phyloP scores from a whole-genome alignment of 352 stramenopile species.

The Phytophthora colocasiae region DNA sequence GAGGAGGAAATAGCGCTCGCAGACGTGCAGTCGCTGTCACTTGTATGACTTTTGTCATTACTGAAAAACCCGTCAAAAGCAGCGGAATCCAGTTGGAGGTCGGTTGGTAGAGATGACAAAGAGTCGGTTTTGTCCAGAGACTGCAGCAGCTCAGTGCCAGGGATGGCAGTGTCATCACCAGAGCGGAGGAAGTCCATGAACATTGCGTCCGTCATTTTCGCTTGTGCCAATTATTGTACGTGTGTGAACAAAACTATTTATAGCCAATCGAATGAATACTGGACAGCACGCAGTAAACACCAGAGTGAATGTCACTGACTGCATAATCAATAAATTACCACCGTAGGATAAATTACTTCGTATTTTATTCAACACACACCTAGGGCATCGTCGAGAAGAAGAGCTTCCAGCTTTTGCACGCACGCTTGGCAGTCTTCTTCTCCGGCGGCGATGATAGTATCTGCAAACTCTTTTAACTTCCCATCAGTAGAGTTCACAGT shows the following conservation, averaged over 20 bases:
- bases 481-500: neutral
- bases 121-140: conserved; percentile 23
- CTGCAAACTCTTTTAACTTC: conserved; percentile 26
- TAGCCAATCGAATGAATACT: neutral
- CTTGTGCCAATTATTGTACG: no score
- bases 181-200: conserved; percentile 30
- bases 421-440: conserved; percentile 31
- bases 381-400: conserved; percentile 32
- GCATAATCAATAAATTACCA: conserved; percentile 8
- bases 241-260: no score
- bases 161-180: conserved; percentile 14
- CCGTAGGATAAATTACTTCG: neutral
- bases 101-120: conserved; percentile 1
- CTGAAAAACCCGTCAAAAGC: conserved; percentile 16
- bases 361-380: conserved; percentile 14
- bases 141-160: conserved; percentile 11
- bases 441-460: conserved; percentile 14
- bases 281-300: neutral
- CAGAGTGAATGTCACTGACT: neutral
- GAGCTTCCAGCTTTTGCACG: conserved; percentile 16
- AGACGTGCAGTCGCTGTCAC: conserved; percentile 27
- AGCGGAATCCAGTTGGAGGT: conserved; percentile 17
- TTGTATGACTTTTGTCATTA: conserved; percentile 4
- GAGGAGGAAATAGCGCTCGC: conserved; percentile 12
- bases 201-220: conserved; percentile 22